A percentile compares a stretch with the other conserved stretches of the same genome.
Evolutionary conservation across 2,329 filamentous ascomycete genomes (phyloP).

Genomic region (Purpureocillium takamizusanense): DNA sequence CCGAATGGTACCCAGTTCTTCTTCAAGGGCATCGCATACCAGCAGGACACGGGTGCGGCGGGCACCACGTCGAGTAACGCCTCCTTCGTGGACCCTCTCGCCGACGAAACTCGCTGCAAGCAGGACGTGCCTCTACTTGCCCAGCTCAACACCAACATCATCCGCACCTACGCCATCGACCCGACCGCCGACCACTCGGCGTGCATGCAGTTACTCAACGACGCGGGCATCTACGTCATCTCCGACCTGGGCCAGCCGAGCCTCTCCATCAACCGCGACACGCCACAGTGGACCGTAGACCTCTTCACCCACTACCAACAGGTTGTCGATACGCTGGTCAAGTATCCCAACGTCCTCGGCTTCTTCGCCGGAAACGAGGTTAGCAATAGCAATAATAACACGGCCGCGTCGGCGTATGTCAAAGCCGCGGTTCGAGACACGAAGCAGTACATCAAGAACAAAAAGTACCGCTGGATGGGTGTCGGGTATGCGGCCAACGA

Average conservation of each 20-base stretch:
- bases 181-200: conserved; percentile 66
- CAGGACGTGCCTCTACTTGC: conserved; percentile 78
- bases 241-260: conserved; percentile 79
- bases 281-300: conserved; percentile 67
- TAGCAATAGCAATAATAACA: conserved; percentile 82
- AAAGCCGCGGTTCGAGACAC: conserved; percentile 95
- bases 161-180: conserved; percentile 92
- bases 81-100: conserved; percentile 74
- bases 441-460: conserved; percentile 83
- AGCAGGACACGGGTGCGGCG: conserved; percentile 62
- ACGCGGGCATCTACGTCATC: conserved; percentile 90
- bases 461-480: conserved; percentile 74
- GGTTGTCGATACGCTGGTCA: conserved; percentile 71
- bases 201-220: conserved; percentile 77
- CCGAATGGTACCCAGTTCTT: conserved; percentile 60
- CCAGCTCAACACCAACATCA: conserved; percentile 78
- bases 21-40: conserved; percentile 92
- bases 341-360: conserved; percentile 86
- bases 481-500: conserved; percentile 97
- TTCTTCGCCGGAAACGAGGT: conserved; percentile 99
- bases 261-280: conserved; percentile 75
- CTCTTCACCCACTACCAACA: conserved; percentile 73
- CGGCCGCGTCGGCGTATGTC: conserved; percentile 81
- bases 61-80: conserved; percentile 35
- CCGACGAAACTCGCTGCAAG: conserved; percentile 61